Evolutionary conservation across 2,329 filamentous ascomycete genomes (phyloP).

Genomic region (Botrytis deweyae): DNA sequence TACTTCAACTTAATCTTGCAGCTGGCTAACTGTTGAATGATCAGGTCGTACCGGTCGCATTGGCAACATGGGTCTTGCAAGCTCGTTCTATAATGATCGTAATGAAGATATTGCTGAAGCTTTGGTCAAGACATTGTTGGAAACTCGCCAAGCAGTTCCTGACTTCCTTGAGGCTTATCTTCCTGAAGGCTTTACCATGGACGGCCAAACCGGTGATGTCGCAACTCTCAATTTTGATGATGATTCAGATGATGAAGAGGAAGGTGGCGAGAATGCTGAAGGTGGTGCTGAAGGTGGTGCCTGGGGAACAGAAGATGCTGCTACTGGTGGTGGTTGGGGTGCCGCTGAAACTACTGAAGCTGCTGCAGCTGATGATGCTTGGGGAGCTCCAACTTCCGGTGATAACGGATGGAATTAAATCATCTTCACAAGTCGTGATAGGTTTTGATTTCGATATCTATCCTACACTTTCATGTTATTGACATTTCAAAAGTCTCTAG

Average conservation of each 20-base stretch:
- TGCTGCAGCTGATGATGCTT: constrained; percentile 5
- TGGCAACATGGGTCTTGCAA: constrained; percentile 80
- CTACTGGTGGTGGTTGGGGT: constrained; percentile 12
- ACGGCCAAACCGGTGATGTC: constrained; percentile 27
- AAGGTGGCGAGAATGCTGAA: constrained; percentile 41
- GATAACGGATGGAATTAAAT: not conserved
- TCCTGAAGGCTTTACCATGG: constrained; percentile 50
- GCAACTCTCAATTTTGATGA: constrained; percentile 48
- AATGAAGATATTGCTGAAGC: constrained; percentile 72
- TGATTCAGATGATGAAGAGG: constrained; percentile 60
- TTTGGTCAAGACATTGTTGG: constrained; percentile 77
- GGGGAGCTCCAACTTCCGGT: not conserved
- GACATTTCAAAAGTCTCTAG: not conserved
- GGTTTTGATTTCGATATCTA: not conserved
- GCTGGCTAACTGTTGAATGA: constrained; percentile 23
- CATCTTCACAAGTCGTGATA: not conserved
- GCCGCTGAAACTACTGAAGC: constrained; percentile 5
- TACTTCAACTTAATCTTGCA: not conserved
- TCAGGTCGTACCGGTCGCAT: constrained; percentile 89
- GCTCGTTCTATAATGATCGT: constrained; percentile 80
- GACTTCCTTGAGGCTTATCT: constrained; percentile 72
- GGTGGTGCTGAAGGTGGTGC: constrained; percentile 21
- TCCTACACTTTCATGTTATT: not conserved
- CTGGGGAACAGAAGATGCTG: not conserved
- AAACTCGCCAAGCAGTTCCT: constrained; percentile 75